Conservation (phyloP, 805 yeast species). For the Blastobotrys muscicola region DNA sequence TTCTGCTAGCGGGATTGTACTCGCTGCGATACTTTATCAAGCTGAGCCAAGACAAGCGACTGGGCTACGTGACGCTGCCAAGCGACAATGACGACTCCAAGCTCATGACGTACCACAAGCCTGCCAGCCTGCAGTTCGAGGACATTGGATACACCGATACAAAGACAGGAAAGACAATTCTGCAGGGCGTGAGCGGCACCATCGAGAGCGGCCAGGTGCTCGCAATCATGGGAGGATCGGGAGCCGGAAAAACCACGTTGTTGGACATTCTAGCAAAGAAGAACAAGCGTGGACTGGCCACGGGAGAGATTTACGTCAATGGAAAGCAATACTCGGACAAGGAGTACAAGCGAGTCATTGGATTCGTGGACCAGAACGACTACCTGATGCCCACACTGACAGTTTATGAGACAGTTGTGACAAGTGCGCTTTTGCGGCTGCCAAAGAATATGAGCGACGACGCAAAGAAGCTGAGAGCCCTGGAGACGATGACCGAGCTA, state of each 20-base stretch:
- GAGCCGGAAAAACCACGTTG: constrained; percentile 95
- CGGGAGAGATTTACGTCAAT: constrained; percentile 67
- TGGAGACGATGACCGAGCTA: constrained; percentile 76
- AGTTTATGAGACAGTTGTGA: constrained; percentile 89
- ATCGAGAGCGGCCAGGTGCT: constrained; percentile 82
- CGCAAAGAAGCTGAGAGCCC: constrained; percentile 68
- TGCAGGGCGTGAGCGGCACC: constrained; percentile 59
- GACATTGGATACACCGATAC: constrained; percentile 54
- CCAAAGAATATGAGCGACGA: constrained; percentile 70
- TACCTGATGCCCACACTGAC: constrained; percentile 84
- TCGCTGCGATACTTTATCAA: constrained; percentile 13
- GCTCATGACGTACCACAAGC: constrained; percentile 46
- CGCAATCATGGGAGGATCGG: constrained; percentile 98
- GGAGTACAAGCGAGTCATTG: constrained; percentile 59
- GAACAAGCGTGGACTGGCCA: constrained; percentile 60
- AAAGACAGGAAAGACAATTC: constrained; percentile 34
- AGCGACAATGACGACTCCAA: constrained; percentile 36
- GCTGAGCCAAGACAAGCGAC: constrained; percentile 11
- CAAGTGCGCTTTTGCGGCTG: constrained; percentile 79
- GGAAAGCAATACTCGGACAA: constrained; percentile 38
- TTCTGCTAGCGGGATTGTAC: constrained; percentile 8
- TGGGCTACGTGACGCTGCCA: constrained; percentile 20
- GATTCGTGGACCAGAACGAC: constrained; percentile 96
- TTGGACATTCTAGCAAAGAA: constrained; percentile 87
- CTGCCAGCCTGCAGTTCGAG: constrained; percentile 70